These are phyloP conservation scores for Niveomyces coronatus DNA, from an alignment of 2,329 filamentous ascomycete genomes.

Conservation along the genomic window DNA sequence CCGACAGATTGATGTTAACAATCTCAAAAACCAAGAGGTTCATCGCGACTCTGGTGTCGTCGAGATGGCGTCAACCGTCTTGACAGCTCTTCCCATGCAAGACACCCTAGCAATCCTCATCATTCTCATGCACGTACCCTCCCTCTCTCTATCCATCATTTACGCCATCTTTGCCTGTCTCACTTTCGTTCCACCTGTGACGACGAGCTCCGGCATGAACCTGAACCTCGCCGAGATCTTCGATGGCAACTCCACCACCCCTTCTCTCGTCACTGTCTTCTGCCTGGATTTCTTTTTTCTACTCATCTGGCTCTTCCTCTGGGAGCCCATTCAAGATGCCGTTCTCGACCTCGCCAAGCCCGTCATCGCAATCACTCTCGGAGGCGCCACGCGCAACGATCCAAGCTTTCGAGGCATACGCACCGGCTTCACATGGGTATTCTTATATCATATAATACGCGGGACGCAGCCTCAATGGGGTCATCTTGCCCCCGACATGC, in stretches of 20 bases:
- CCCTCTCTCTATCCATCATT: slow-evolving; percentile 76
- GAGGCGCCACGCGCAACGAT: slow-evolving; percentile 60
- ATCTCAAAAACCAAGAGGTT: slow-evolving; percentile 55
- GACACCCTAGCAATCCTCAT: slow-evolving; percentile 96
- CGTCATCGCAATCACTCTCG: slow-evolving; percentile 83
- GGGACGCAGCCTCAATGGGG: slow-evolving; percentile 40
- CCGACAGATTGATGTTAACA: slow-evolving; percentile 60
- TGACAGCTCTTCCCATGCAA: slow-evolving; percentile 80
- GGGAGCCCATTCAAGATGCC: slow-evolving; percentile 78
- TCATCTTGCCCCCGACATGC: slow-evolving; percentile 34
- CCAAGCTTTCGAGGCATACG: slow-evolving; percentile 62
- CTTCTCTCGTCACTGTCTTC: slow-evolving; percentile 73
- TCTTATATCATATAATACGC: slow-evolving; percentile 41
- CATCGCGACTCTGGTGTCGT: slow-evolving; percentile 64
- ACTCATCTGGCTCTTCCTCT: slow-evolving; percentile 77
- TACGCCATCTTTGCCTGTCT: slow-evolving; percentile 88
- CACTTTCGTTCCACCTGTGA: slow-evolving; percentile 80
- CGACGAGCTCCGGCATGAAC: slow-evolving; percentile 66
- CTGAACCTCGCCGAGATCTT: slow-evolving; percentile 85
- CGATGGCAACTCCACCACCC: slow-evolving; percentile 75
- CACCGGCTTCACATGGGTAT: slow-evolving; percentile 59
- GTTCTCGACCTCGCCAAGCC: slow-evolving; percentile 85
- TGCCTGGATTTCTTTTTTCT: slow-evolving; percentile 77
- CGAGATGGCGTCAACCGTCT: slow-evolving; percentile 72
- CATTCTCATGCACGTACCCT: slow-evolving; percentile 84